Evolutionary conservation across 768 basidiomycete species (phyloP), one percentile per base, ranked within the genome.

Genomic region (Collybiopsis luxurians): DNA sequence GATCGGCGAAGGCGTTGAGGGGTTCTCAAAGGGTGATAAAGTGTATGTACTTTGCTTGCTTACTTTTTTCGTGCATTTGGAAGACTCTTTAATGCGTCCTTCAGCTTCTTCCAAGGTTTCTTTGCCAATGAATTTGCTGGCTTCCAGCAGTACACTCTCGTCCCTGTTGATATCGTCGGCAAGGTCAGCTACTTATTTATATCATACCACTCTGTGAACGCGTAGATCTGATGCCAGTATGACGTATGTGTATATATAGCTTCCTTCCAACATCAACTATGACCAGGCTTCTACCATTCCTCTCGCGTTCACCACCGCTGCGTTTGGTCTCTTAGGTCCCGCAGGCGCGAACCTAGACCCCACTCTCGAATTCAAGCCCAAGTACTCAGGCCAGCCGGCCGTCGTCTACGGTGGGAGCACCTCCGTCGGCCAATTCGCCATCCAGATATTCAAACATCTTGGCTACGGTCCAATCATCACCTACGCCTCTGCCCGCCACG

Each of bases 271-370:
- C 38, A 39, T 80, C 43, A 72, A 77, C 1, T 81, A 78, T 58
- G 82, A 81, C 11, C 69, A 79, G 55, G 82, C 76, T 1, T 61
- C 78, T 0, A 76, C 82, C 1, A 63, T 85, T 19, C 80, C 83
- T 6, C 66, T 79, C 2, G 81, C 71, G 1, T 59, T 83, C n/a
- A 72, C 74, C 10, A 78, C 79, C 19, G 79, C 80, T 15, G 77
- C 76, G 34, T 67, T 76, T n/a, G 83, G 79, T 2, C 59, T 85
- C 21, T 85, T 80, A 64, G 71, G 64, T 24, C 68, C 72, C 0
- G 66, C 73, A 57, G 79, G 79, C 40, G 66, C 74, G 2, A 76
- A 73, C 49, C 68, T 83, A 52, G 62, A 67, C 51, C 59, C 75
- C 9, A 76, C 79, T 0, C 69, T 76, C 63, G 71, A 70, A 39